These are phyloP conservation scores for Mortierella sp. DNA, from an alignment of 371 early-diverging fungal species.

Conservation along the genomic window DNA sequence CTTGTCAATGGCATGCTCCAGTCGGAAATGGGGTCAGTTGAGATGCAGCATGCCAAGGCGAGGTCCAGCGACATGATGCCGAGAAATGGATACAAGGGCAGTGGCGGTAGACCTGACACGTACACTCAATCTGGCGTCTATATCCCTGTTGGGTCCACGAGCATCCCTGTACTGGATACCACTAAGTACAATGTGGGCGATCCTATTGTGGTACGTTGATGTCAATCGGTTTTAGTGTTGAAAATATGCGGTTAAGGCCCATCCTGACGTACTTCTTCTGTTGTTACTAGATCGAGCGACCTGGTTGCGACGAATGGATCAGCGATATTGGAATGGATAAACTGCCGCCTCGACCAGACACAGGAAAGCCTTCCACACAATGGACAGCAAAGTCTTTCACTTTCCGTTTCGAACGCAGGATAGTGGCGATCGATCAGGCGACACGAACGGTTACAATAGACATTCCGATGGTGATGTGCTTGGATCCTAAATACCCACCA, in stretches of 20 bases:
- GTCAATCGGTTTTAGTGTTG: no score
- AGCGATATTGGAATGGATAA: constrained; percentile 42
- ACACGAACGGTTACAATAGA: constrained; percentile 34
- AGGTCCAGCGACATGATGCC: constrained; percentile 48
- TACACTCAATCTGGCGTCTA: constrained; percentile 19
- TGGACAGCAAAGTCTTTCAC: constrained; percentile 42
- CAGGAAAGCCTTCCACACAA: constrained; percentile 15
- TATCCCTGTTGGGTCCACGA: constrained; percentile 31
- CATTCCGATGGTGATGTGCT: constrained; percentile 47
- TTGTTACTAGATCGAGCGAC: constrained; percentile 36
- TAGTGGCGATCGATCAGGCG: constrained; percentile 39
- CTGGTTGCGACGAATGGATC: constrained; percentile 48
- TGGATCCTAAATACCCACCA: constrained; percentile 51
- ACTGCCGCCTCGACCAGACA: constrained; percentile 31
- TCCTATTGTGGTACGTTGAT: constrained; percentile 35
- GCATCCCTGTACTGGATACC: constrained; percentile 36
- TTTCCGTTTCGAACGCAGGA: constrained; percentile 47
- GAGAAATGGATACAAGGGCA: constrained; percentile 42
- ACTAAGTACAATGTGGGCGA: constrained; percentile 45
- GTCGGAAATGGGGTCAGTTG: constrained; percentile 42
- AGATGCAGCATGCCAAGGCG: constrained; percentile 38
- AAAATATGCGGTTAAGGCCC: no score
- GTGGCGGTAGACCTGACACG: constrained; percentile 29
- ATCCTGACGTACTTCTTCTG: neutral
- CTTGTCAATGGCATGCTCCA: constrained; percentile 46